Conservation (phyloP, 352 stramenopile genomes). For the Pythium sp. region DNA sequence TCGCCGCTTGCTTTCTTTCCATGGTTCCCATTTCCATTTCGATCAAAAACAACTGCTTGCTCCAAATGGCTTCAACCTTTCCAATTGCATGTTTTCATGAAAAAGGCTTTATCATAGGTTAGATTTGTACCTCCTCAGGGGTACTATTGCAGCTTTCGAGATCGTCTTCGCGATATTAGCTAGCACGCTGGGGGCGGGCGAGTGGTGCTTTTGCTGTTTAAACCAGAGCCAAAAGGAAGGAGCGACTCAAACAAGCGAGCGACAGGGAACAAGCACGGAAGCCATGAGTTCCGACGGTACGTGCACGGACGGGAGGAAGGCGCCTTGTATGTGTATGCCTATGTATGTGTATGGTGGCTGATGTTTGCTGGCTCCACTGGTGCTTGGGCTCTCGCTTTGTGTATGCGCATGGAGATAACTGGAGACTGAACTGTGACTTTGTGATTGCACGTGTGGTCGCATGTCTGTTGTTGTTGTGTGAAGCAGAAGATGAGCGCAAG, state of each 20-base stretch:
- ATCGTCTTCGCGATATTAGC: constrained; percentile 5
- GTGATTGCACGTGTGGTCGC: not conserved
- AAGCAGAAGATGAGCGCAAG: constrained; percentile 71
- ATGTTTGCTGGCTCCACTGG: not conserved
- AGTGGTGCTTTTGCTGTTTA: constrained; percentile 3
- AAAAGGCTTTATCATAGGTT: not conserved
- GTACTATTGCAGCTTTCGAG: not conserved
- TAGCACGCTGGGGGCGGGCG: not conserved
- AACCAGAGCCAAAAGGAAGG: not conserved
- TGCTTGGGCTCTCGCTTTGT: not conserved
- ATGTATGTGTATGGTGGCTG: not conserved
- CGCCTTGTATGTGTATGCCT: not conserved
- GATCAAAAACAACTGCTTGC: not conserved
- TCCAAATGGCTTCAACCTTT: constrained; percentile 3
- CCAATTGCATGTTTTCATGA: not conserved
- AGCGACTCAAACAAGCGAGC: constrained; percentile 5
- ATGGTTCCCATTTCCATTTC: not conserved
- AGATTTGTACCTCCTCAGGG: not conserved
- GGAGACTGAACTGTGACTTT: not conserved
- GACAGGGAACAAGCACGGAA: constrained; percentile 11
- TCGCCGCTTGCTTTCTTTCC: not conserved
- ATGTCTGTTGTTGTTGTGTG: not conserved
- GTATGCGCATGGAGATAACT: not conserved
- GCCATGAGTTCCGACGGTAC: constrained; percentile 64
- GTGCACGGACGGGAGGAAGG: constrained; percentile 11